These are phyloP conservation scores for Chlorella sp. DNA, from an alignment of 139 green algal species.

Conservation along the genomic window DNA sequence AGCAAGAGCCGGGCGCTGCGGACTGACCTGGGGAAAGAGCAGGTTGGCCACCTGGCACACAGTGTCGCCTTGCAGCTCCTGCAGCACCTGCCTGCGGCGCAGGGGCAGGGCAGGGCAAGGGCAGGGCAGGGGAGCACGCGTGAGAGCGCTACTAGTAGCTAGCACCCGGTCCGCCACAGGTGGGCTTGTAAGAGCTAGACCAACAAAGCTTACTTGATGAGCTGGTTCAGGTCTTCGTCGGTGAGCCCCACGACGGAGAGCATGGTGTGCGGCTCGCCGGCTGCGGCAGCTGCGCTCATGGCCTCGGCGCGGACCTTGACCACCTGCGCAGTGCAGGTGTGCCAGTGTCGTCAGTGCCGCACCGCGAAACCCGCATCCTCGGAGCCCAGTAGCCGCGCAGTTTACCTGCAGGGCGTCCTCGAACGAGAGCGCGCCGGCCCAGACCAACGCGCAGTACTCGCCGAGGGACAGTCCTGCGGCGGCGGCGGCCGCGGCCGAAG, in stretches of 20 bases:
- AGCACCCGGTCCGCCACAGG: background rate
- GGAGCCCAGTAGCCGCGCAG: too few species aligned
- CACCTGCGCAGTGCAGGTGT: slow-evolving; percentile 39
- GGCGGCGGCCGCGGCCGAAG: slow-evolving; percentile 24
- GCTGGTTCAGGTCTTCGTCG: slow-evolving; percentile 54
- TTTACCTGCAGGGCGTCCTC: slow-evolving; percentile 81
- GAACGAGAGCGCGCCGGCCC: slow-evolving; percentile 77
- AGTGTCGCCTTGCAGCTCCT: slow-evolving; percentile 16
- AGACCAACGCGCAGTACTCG: slow-evolving; percentile 89
- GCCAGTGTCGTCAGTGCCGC: too few species aligned
- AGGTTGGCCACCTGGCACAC: slow-evolving; percentile 85
- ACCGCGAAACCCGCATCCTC: too few species aligned
- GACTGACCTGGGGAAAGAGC: slow-evolving; percentile 86
- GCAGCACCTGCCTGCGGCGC: background rate
- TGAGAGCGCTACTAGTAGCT: background rate
- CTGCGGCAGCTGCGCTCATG: slow-evolving; percentile 60
- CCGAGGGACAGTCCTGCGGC: slow-evolving; percentile 79
- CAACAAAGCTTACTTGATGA: too few species aligned
- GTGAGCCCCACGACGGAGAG: slow-evolving; percentile 79
- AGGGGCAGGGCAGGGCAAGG: background rate
- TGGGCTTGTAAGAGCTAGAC: too few species aligned
- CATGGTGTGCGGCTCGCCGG: slow-evolving; percentile 70
- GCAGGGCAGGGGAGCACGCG: background rate
- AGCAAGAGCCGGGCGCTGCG: too few species aligned
- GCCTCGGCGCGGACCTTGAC: slow-evolving; percentile 76